Evolutionary conservation across 2,329 filamentous ascomycete genomes (phyloP).

Genomic region (Beauveria pseudobassiana): DNA sequence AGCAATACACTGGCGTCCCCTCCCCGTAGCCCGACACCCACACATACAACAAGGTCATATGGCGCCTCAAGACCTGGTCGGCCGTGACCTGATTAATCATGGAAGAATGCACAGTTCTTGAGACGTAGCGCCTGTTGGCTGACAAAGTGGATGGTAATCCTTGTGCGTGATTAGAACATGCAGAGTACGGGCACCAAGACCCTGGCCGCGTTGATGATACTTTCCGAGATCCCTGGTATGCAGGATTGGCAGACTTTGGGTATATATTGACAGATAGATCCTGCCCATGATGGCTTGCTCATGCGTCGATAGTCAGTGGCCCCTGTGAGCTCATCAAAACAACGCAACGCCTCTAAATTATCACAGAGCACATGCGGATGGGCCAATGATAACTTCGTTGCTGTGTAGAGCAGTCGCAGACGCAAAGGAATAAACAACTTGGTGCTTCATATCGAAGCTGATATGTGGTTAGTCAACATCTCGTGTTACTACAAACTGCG

Average conservation of each 20-base stretch:
- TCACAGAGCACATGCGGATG: too few relatives aligned
- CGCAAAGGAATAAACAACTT: background rate
- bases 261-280: background rate
- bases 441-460: background rate
- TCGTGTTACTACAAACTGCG: background rate
- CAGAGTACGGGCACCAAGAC: background rate
- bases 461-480: background rate
- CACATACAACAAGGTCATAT: background rate
- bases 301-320: background rate
- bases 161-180: background rate
- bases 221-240: background rate
- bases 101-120: background rate
- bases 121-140: background rate
- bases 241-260: background rate
- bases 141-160: background rate
- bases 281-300: too few relatives aligned
- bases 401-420: background rate
- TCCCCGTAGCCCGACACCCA: background rate
- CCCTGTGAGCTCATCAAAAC: background rate
- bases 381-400: too few relatives aligned
- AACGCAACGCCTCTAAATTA: too few relatives aligned
- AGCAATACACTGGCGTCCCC: background rate
- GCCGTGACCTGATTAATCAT: background rate
- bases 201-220: background rate
- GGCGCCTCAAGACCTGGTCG: background rate